A percentile compares a stretch with the other conserved stretches of the same genome.
These are phyloP conservation scores for Phialophora chinensis DNA, from an alignment of 2,329 filamentous ascomycete species.

Conservation along the genomic window DNA sequence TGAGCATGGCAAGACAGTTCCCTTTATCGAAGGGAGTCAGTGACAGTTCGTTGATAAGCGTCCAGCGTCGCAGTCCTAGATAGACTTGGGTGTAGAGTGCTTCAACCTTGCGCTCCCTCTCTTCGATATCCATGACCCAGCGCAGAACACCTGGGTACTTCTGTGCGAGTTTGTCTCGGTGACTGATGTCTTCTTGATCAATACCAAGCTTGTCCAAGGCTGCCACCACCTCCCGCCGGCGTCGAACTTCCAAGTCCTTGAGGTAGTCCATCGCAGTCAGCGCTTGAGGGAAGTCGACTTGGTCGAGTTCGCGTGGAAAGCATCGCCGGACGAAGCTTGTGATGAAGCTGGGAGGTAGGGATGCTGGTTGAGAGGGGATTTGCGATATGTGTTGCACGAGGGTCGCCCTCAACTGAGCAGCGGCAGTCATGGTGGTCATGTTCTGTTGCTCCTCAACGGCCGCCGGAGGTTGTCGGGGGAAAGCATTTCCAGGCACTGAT, in stretches of 20 bases:
- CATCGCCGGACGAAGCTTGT: slow-evolving; percentile 65
- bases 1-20: slow-evolving; percentile 71
- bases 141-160: slow-evolving; percentile 61
- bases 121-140: slow-evolving; percentile 61
- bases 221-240: slow-evolving; percentile 62
- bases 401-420: slow-evolving; percentile 51
- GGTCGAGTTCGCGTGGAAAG: slow-evolving; percentile 61
- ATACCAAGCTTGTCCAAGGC: slow-evolving; percentile 64
- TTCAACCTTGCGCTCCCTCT: slow-evolving; percentile 59
- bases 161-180: slow-evolving; percentile 56
- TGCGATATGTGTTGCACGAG: slow-evolving; percentile 61
- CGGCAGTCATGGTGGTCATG: slow-evolving; percentile 42
- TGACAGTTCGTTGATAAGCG: slow-evolving; percentile 69
- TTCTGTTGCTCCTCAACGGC: slow-evolving; percentile 38
- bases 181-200: slow-evolving; percentile 54
- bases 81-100: slow-evolving; percentile 67
- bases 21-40: slow-evolving; percentile 67
- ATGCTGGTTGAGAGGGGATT: slow-evolving; percentile 64
- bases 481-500: slow-evolving; percentile 44
- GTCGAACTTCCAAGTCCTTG: slow-evolving; percentile 65
- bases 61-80: slow-evolving; percentile 67
- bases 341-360: slow-evolving; percentile 67
- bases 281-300: slow-evolving; percentile 70
- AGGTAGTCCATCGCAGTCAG: slow-evolving; percentile 70
- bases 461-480: slow-evolving; percentile 28